These are phyloP conservation scores for Aspergillus homomorphus DNA, from an alignment of 495 filamentous ascomycete species.

Conservation along the genomic window DNA sequence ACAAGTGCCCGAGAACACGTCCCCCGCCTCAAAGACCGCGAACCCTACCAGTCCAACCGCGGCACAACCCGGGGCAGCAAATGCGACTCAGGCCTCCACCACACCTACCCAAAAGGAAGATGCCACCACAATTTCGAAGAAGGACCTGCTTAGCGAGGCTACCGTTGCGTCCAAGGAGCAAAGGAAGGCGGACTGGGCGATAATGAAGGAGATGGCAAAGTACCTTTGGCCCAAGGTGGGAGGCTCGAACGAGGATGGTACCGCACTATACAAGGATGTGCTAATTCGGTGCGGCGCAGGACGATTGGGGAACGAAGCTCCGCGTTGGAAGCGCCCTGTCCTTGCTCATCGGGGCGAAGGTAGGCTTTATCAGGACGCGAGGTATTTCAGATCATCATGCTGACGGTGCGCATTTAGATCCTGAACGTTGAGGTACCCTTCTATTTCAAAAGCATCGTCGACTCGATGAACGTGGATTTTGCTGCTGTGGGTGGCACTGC, in stretches of 20 bases:
- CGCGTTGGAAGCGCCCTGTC: constrained; percentile 78
- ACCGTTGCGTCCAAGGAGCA: constrained; percentile 72
- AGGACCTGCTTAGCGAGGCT: constrained; percentile 54
- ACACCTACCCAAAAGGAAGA: constrained; percentile 13
- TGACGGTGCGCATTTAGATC: constrained; percentile 47
- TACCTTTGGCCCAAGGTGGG: constrained; percentile 94
- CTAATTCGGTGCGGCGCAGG: constrained; percentile 36
- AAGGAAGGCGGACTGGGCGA: constrained; percentile 95
- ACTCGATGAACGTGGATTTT: constrained; percentile 96
- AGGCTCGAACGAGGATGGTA: background rate
- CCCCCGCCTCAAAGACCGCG: constrained; percentile 14
- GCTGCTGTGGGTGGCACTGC: constrained; percentile 77
- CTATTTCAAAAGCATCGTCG: constrained; percentile 97
- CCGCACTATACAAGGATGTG: constrained; percentile 6
- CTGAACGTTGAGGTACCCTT: constrained; percentile 97
- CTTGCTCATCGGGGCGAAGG: constrained; percentile 85
- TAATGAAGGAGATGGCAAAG: constrained; percentile 93
- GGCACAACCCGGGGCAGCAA: constrained; percentile 21
- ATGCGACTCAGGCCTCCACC: constrained; percentile 22
- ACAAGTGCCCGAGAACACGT: constrained; percentile 16
- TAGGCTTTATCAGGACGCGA: constrained; percentile 20
- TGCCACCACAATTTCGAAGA: constrained; percentile 39
- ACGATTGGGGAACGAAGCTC: constrained; percentile 74
- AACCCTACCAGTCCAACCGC: constrained; percentile 13
- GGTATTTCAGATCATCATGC: constrained; percentile 3